Percentiles rank a stretch among this genome's conserved stretches.
Evolutionary conservation across 2,329 filamentous ascomycete species (phyloP).

Genomic region (Aureobasidium leucospermi): DNA sequence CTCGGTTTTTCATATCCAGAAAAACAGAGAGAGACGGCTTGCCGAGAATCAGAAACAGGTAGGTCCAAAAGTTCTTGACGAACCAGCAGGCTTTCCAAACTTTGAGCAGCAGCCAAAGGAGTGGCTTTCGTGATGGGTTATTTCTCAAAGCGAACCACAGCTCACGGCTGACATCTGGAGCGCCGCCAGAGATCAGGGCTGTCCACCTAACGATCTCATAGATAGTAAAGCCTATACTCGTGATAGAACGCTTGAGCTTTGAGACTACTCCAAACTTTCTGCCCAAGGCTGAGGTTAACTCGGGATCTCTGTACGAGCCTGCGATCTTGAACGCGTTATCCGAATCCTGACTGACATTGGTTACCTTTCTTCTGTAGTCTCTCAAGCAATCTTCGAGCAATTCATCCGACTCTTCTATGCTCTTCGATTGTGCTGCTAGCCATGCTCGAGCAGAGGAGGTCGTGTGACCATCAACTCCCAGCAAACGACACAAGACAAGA

Average conservation of each 20-base stretch:
- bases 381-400: neutral
- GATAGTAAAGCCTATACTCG: neutral
- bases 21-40: neutral
- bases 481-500: conserved; percentile 15
- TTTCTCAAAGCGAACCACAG: conserved; percentile 14
- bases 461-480: conserved; percentile 3
- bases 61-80: conserved; percentile 15
- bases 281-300: neutral
- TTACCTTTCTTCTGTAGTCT: neutral
- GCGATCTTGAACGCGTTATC: neutral
- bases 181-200: conserved; percentile 15
- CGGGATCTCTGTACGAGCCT: neutral
- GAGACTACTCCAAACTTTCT: neutral
- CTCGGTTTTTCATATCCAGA: conserved; percentile 10
- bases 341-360: neutral
- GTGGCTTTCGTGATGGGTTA: neutral
- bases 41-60: conserved; percentile 10
- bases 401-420: conserved; percentile 1
- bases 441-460: conserved; percentile 7
- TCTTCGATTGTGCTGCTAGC: conserved; percentile 9
- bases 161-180: conserved; percentile 14
- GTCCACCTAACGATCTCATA: conserved; percentile 15
- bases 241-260: neutral
- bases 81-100: conserved; percentile 17
- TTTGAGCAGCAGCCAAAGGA: conserved; percentile 16